phyloP scores from a whole-genome alignment of 495 filamentous ascomycete species.

The Rusavskia elegans region DNA sequence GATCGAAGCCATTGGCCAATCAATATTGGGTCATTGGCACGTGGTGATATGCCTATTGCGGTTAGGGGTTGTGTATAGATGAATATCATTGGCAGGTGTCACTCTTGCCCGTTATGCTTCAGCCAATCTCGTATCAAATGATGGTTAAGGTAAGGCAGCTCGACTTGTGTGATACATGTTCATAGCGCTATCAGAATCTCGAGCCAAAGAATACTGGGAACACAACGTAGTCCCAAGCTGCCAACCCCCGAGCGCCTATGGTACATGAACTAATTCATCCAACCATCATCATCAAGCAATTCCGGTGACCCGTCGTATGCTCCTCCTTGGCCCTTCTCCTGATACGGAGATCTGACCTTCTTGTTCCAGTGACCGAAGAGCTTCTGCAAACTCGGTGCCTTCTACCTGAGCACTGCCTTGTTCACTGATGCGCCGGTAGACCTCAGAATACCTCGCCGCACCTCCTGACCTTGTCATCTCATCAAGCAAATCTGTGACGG shows the following conservation, averaged over 20 bases:
- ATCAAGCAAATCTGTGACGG: slow-evolving; percentile 56
- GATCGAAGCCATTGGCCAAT: background rate
- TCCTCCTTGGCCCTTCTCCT: slow-evolving; percentile 74
- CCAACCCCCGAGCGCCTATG: too few relatives aligned
- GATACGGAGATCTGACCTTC: slow-evolving; percentile 69
- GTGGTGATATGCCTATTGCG: background rate
- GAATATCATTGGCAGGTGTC: background rate
- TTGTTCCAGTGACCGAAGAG: slow-evolving; percentile 60
- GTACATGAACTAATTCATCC: too few relatives aligned
- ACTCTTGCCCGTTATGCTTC: too few relatives aligned
- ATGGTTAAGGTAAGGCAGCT: too few relatives aligned
- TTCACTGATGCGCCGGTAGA: slow-evolving; percentile 58
- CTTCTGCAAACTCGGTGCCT: slow-evolving; percentile 62
- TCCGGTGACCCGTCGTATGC: slow-evolving; percentile 60
- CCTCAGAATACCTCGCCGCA: slow-evolving; percentile 61
- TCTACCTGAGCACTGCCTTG: slow-evolving; percentile 60
- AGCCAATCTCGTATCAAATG: too few relatives aligned
- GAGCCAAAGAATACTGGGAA: too few relatives aligned
- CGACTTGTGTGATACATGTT: too few relatives aligned
- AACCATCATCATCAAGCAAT: slow-evolving; percentile 1
- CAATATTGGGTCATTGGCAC: background rate
- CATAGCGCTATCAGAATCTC: too few relatives aligned
- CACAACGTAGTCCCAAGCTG: too few relatives aligned
- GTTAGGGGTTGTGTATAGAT: background rate
- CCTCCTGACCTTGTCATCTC: slow-evolving; percentile 48